Conservation (phyloP, 1,284 basidiomycete species). For the Marasmius oreades region DNA sequence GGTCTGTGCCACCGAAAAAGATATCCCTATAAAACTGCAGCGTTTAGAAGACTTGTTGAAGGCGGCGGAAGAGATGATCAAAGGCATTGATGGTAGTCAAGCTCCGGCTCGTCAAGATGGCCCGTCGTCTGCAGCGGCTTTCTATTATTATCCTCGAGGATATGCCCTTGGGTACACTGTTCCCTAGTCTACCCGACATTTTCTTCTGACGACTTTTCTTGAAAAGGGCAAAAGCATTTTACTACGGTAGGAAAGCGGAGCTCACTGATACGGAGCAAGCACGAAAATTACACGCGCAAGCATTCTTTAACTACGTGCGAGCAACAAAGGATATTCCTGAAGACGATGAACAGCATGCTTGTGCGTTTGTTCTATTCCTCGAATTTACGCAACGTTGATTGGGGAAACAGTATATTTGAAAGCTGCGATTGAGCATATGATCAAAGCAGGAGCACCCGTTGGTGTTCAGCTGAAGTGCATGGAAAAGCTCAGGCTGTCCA, state of each 20-base stretch:
- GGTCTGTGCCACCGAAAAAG: neutral
- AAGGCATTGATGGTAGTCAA: conserved; percentile 4
- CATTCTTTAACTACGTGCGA: conserved; percentile 19
- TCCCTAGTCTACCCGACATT: too few species aligned
- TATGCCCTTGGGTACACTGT: neutral
- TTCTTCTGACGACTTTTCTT: neutral
- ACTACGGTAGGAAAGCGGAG: neutral
- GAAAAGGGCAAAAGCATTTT: neutral
- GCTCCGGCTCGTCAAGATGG: neutral
- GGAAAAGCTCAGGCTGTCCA: neutral
- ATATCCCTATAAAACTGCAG: conserved; percentile 1
- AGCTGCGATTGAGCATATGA: neutral
- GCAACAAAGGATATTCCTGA: conserved; percentile 23
- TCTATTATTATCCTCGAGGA: conserved; percentile 1
- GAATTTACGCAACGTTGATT: too few species aligned
- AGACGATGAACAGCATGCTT: conserved; percentile 27
- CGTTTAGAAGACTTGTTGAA: conserved; percentile 4
- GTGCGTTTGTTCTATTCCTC: conserved; percentile 16
- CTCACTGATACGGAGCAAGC: neutral
- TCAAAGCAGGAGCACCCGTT: neutral
- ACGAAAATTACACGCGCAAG: conserved; percentile 11
- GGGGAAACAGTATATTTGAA: neutral
- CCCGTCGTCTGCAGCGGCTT: conserved; percentile 2
- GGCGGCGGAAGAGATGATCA: conserved; percentile 8
- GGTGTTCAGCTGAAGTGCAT: neutral